Conservation (phyloP, 306 rosid genomes). For the Senna siamea region DNA sequence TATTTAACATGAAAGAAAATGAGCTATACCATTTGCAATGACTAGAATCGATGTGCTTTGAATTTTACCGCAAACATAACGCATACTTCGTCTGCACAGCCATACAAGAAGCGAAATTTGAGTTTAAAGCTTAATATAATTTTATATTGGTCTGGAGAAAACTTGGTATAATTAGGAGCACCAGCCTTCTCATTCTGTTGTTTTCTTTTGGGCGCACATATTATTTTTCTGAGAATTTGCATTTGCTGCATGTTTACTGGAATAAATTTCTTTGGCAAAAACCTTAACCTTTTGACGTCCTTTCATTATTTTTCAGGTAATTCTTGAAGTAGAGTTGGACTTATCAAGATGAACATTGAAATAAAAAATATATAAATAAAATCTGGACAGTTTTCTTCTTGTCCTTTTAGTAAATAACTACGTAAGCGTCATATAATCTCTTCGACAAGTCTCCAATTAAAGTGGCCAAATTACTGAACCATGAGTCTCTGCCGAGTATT, state of each 20-base stretch:
- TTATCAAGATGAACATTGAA: not conserved
- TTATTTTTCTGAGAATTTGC: not conserved
- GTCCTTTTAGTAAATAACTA: not conserved
- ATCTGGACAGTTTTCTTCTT: not conserved
- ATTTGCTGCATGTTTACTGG: not conserved
- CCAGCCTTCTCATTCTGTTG: not conserved
- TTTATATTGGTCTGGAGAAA: too few relatives aligned
- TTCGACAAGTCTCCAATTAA: too few relatives aligned
- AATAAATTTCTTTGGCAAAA: not conserved
- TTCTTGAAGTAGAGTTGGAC: not conserved
- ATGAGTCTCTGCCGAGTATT: too few relatives aligned
- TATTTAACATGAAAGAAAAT: slow-evolving; percentile 36
- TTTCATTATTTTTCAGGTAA: not conserved
- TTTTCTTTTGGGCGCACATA: not conserved
- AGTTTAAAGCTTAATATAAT: not conserved
- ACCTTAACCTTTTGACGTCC: not conserved
- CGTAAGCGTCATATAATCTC: not conserved
- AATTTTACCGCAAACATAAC: not conserved
- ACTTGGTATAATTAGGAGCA: not conserved
- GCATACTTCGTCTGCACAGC: not conserved
- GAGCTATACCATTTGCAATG: slow-evolving; percentile 13
- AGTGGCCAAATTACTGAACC: too few relatives aligned
- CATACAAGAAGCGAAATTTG: not conserved
- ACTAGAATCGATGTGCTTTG: not conserved
- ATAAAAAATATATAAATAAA: too few relatives aligned